Base-by-base conservation (phyloP, 768 basidiomycete species). In the Stropharia rugosoannulata region DNA sequence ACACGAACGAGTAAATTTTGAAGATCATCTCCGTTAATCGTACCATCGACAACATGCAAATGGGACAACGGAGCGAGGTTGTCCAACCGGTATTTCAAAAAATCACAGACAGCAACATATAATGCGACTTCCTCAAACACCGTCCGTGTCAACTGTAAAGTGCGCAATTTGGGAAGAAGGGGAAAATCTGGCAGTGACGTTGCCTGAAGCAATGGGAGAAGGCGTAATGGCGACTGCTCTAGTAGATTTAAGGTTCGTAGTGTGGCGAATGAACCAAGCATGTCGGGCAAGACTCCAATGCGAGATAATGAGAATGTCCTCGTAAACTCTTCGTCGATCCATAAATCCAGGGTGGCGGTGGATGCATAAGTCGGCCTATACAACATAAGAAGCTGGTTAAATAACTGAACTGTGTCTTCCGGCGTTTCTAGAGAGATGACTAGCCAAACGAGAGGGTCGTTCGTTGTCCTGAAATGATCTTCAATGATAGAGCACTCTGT, bases 391-490 rank as follows among this genome's bases (percentile, higher is more conserved):
- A 67, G 57, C 13, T 58, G 56, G n/a, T 59, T 58, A 41, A 62
- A 63, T 41, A 63, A 57, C 4, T n/a, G 13, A 16, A 59, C 37
- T 3, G 61, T 59, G 46, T 62, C 53, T 15, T 59, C 59, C 5
- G 58, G 29, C 15, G 25, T 49, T 36, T 62, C 58, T 37, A 55
- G 55, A 3, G 57, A 59, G 29, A 67, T 48, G 10, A 65, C 49
- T 16, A 67, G 56, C 62, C 59, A 67, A 13, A 61, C n/a, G 12
- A 66, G 45, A 8, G 65, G 64, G 48, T 66, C 63, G 6, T 36
- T 4, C 2, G 62, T 59, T 11, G 27, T 54, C 22, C 39, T 41
- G 10, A 54, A 50, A n/a, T 66, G 66, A 18, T 60, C 60, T 44
- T 52, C 46, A 36, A 64, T 39, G 12, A 62, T 63, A 7, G 56